Evolutionary conservation across 2,329 filamentous ascomycete species (phyloP).

Genomic region (Paracorniculantispora psalliotae): DNA sequence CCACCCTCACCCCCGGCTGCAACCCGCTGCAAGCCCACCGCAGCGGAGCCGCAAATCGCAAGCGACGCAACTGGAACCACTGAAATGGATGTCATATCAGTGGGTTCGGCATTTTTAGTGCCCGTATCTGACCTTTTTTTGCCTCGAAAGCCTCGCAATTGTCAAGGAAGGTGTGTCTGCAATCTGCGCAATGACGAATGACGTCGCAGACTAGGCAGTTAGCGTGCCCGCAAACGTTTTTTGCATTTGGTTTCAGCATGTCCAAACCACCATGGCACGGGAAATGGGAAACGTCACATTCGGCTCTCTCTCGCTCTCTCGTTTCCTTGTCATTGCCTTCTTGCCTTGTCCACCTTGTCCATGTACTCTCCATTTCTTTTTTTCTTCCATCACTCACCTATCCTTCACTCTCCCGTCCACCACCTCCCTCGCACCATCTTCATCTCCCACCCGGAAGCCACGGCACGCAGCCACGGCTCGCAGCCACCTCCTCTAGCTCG

Average conservation of each 20-base stretch:
- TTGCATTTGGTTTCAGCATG: background rate
- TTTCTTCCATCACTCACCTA: background rate
- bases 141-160: no score
- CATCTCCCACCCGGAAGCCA: background rate
- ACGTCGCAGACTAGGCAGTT: background rate
- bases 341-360: background rate
- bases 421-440: background rate
- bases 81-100: background rate
- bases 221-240: conserved; percentile 3
- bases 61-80: background rate
- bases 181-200: no score
- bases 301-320: background rate
- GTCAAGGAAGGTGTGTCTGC: no score
- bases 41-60: conserved; percentile 9
- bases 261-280: background rate
- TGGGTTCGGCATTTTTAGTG: background rate
- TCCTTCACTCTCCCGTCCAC: background rate
- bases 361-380: background rate
- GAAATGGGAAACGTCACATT: background rate
- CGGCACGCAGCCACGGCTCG: background rate
- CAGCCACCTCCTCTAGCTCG: background rate
- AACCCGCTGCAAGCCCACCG: conserved; percentile 1
- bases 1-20: background rate
- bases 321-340: background rate
- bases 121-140: no score